Evolutionary conservation across 106 monocot species (phyloP).

Genomic region (Allium sativum): DNA sequence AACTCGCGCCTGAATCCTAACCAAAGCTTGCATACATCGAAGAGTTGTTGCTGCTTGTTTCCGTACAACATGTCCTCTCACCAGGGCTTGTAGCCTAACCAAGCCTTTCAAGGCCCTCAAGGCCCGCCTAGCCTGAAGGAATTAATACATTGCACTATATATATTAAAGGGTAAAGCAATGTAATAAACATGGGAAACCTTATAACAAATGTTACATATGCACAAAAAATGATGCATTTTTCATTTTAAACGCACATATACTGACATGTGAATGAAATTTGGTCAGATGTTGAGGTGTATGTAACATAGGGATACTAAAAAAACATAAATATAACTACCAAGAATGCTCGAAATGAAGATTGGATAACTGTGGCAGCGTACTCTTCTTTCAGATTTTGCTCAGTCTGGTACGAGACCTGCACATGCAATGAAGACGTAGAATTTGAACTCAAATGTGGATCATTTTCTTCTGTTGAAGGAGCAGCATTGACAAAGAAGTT

Average conservation of each 20-base stretch:
- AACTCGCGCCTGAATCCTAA: constrained; percentile 88
- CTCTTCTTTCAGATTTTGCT: constrained; percentile 39
- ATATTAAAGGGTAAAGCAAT: neutral
- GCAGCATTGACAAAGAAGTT: constrained; percentile 13
- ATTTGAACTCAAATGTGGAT: constrained; percentile 26
- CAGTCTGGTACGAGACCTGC: constrained; percentile 25
- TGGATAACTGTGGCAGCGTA: constrained; percentile 79
- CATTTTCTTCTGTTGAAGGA: constrained; percentile 8
- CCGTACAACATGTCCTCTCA: constrained; percentile 89
- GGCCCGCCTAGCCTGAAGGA: constrained; percentile 76
- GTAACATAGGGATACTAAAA: neutral
- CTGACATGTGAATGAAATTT: no score
- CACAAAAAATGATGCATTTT: no score
- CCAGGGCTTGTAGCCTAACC: constrained; percentile 92
- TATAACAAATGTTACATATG: no score
- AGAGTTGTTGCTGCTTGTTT: constrained; percentile 92
- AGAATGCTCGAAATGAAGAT: constrained; percentile 74
- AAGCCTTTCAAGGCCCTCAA: constrained; percentile 86
- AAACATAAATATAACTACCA: constrained; percentile 34
- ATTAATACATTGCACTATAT: neutral
- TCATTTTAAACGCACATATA: no score
- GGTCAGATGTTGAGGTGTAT: no score
- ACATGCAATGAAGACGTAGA: constrained; percentile 24
- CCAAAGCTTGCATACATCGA: constrained; percentile 88
- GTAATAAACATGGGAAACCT: no score